Evolutionary conservation across 106 monocot genomes (phyloP), one percentile per base, ranked within the genome.

Genomic region (Narthecium ossifragum): DNA sequence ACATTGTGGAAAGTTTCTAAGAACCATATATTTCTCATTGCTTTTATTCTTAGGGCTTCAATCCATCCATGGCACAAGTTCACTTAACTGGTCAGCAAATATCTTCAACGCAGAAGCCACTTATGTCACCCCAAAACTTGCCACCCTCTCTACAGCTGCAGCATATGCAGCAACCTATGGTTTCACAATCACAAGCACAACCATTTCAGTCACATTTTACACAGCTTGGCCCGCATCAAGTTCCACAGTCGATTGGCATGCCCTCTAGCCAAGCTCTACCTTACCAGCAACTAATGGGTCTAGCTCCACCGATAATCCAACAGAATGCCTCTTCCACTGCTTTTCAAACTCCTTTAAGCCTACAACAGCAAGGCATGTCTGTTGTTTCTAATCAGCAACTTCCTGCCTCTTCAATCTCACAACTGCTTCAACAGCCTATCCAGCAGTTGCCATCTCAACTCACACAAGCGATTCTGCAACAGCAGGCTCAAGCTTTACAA

Each of bases 401-500:
- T 15, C 64, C 82, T 68, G 8, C 60, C 1, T 53, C 80, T 34
- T 61, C 29, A 32, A 47, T 84, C 31, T 57, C 78, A 9, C 84
- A 63, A 4, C 27, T 90, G 30, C 80, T 77, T 63, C 90, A 84
- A 55, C 90, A 83, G 49, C 66, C 78, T 36, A 53, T 73, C 20
- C 81, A 88, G 47, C 88, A 82, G 41, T 72, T 85, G 64, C 80
- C 81, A 39, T 63, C 80, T 31, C 92, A 84, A 32, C 20, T 68
- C 25, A 75, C 84, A 41, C 87, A 84, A 26, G 59, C 84, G 28
- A 50, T 87, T 36, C 75, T 81, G 27, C 96, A 90, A 54, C 96
- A 90, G 52, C 90, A 98, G 36, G 73, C 81, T 33, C 86, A 90
- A 57, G 59, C 78, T 61, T 69, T 87, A 67, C 87, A 81, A 57